A percentile compares a stretch with the other conserved stretches of the same genome.
Conservation (phyloP, 2,329 filamentous ascomycete species). For the Tolypocladium sp. region DNA sequence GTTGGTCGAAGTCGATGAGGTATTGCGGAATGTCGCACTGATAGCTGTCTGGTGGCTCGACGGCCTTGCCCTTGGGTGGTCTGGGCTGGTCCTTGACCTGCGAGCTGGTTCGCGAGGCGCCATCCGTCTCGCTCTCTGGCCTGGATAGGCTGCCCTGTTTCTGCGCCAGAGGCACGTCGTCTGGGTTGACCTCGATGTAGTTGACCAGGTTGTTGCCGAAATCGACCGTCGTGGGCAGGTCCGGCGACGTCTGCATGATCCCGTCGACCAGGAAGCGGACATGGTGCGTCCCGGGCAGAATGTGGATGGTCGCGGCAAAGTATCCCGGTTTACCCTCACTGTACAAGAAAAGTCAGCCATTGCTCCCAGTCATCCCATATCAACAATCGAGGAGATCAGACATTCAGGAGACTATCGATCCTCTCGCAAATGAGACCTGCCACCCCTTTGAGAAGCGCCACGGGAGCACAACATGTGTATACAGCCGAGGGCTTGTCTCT, state of each 20-base stretch:
- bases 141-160: slow-evolving; percentile 11
- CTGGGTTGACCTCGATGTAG: slow-evolving; percentile 86
- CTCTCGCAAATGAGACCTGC: background rate
- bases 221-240: slow-evolving; percentile 89
- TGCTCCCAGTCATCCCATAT: background rate
- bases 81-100: slow-evolving; percentile 32
- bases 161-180: slow-evolving; percentile 46
- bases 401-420: background rate
- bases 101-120: slow-evolving; percentile 2
- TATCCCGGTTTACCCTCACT: slow-evolving; percentile 51
- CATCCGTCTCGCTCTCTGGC: slow-evolving; percentile 3
- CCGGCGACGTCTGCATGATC: slow-evolving; percentile 80
- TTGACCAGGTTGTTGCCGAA: slow-evolving; percentile 98
- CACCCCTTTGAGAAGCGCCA: background rate
- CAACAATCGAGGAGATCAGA: background rate
- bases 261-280: slow-evolving; percentile 93
- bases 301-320: slow-evolving; percentile 69
- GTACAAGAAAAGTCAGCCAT: slow-evolving; percentile 9
- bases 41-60: slow-evolving; percentile 51
- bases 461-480: slow-evolving; percentile 1
- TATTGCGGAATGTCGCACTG: slow-evolving; percentile 72
- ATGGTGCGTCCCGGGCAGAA: slow-evolving; percentile 91
- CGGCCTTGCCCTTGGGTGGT: slow-evolving; percentile 44
- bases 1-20: slow-evolving; percentile 75
- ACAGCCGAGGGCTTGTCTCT: background rate